Percentiles rank a stretch among this genome's conserved stretches.
Conservation (phyloP, 2,329 filamentous ascomycete species). For the Stagonosporopsis vannaccii region DNA sequence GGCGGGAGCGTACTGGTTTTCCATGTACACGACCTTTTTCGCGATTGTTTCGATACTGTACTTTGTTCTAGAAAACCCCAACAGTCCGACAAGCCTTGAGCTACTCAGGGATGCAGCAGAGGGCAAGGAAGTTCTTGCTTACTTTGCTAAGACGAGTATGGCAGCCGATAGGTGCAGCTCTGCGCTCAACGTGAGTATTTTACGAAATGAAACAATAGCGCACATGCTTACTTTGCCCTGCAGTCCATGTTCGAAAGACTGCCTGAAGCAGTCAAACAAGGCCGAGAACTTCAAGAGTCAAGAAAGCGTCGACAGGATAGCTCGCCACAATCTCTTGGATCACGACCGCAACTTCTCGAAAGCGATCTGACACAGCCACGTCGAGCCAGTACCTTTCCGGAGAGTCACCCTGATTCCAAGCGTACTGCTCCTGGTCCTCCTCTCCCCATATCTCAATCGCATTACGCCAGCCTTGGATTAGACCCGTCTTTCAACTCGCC, state of each 20-base stretch:
- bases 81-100: slow-evolving; percentile 76
- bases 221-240: slow-evolving; percentile 18
- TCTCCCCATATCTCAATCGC: slow-evolving; percentile 39
- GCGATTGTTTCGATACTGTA: slow-evolving; percentile 80
- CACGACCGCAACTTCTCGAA: slow-evolving; percentile 35
- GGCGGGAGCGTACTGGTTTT: slow-evolving; percentile 87
- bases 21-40: slow-evolving; percentile 84
- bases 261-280: slow-evolving; percentile 70
- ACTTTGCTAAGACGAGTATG: slow-evolving; percentile 81
- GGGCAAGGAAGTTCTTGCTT: slow-evolving; percentile 81
- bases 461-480: slow-evolving; percentile 38
- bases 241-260: slow-evolving; percentile 85
- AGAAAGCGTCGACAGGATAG: slow-evolving; percentile 50
- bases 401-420: slow-evolving; percentile 39
- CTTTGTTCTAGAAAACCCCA: slow-evolving; percentile 80
- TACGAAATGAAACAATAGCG: neutral
- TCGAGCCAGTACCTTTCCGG: slow-evolving; percentile 49
- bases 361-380: slow-evolving; percentile 31
- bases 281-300: slow-evolving; percentile 36
- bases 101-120: slow-evolving; percentile 85
- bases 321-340: slow-evolving; percentile 42
- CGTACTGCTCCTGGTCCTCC: slow-evolving; percentile 35
- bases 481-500: slow-evolving; percentile 39
- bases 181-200: slow-evolving; percentile 72
- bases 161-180: slow-evolving; percentile 86